Base-by-base conservation (phyloP, 306 rosid genomes). In the Rubus idaeus region DNA sequence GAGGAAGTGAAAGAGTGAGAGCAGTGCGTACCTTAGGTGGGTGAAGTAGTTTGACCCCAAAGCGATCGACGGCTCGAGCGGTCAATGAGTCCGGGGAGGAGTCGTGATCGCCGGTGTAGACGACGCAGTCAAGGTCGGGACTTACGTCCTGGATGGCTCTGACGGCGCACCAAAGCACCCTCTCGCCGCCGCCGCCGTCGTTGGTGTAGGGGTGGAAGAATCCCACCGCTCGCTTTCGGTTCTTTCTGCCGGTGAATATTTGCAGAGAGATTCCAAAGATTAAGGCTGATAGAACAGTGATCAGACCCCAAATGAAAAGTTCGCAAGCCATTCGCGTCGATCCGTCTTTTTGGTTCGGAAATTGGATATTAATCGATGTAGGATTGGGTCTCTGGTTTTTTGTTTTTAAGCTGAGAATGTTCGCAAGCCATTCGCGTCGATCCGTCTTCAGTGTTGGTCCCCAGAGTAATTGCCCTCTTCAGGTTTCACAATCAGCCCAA, bases 161-260 rank as follows among this genome's bases (percentile, higher is more conserved):
- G 52, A 95, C 91, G 56, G 94, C 94, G 73, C 97, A 92, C 99
- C 99, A 95, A 6, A 95, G 83, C 12, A 95, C 97, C 73, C 96
- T 81, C 76, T 95, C 99, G 6, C 99, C 94, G 11, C 97, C 99
- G 51, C 96, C 97, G 10, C 96, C 97, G 45, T 90, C 96, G 78
- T 92, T 92, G 80, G 99, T 92, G 85, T 84, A 95, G 5, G 97
- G 99, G 69, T 95, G 97, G 88, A 95, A 92, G 92, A 92, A 95
- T 2, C 86, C 97, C n/a, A 95, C 82, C 30, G 93, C 95, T 39
- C 47, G 83, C 75, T 88, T 88, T 49, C 89, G 85, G 78, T 44
- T 87, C 55, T 79, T 51, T 45, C 93, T 81, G 18, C 87, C 84
- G 52, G 75, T 69, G 75, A 81, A 58, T 9, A 80, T 60, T 7